Base-by-base conservation (phyloP, 2,329 filamentous ascomycete species). In the Neonectria sp. region DNA sequence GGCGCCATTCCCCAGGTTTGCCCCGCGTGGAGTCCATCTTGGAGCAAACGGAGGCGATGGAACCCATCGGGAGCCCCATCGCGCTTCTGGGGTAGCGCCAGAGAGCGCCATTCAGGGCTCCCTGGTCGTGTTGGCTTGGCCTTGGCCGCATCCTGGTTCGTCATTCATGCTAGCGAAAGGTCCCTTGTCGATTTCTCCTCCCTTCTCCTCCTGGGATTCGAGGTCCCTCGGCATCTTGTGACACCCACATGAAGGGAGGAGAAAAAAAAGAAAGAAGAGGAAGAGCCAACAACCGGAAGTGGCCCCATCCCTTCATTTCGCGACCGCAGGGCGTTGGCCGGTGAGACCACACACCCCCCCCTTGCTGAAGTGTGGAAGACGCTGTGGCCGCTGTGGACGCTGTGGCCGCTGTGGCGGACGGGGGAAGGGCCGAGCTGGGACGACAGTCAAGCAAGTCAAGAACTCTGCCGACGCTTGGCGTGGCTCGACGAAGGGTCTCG, bases 191-290 rank as follows among this genome's bases (percentile, higher is more conserved):
- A 40, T 45, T 43, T 46, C 49, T 37, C 29, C 31, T 27, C 33
- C 35, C 40, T 60, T 52, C 52, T 57, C 55, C 63, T 45, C 48
- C 53, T 46, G 46, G 65, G 56, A 60, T 59, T 57, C 61, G 13
- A 59, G 63, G 68, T 70, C 64, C 73, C 73, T 75, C 73, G 73
- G 73, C 70, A 76, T 70, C 73, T 75, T 74, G 73, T 75, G 73
- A 75, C 57, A 51, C 65, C 52, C 71, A 72, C 68, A 72, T 69
- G 69, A 60, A 24, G 27, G 13, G 37, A 61, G 31, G 24, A 51
- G 13, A 56, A 37, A 29, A 49, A n/a, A 29, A 52, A 2, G 13
- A 33, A n/a, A 35, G 25, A 21, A 45, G 13, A 11, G 29, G 24
- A 37, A n/a, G 5, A 59, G 13, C 45, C 17, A 49, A 27, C 27